Percentiles rank a stretch among this genome's conserved stretches.
phyloP scores from a whole-genome alignment of 495 filamentous ascomycete genomes.

The Saxophila tyrrhenica region DNA sequence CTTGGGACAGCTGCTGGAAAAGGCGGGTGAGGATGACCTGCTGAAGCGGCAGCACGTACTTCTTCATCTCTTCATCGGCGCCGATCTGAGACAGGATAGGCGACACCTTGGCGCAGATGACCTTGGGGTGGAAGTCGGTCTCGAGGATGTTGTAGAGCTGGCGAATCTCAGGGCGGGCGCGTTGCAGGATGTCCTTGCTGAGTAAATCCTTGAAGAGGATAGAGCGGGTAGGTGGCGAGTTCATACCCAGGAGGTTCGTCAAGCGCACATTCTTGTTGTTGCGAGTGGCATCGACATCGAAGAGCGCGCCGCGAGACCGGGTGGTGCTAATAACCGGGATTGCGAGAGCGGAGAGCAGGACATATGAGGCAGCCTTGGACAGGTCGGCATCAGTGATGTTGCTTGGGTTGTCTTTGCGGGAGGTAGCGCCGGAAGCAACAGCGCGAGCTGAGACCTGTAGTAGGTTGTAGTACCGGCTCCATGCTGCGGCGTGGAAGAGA shows the following conservation, averaged over 20 bases:
- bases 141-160: conserved; percentile 97
- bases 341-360: conserved; percentile 86
- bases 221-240: conserved; percentile 73
- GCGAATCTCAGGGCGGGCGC: conserved; percentile 83
- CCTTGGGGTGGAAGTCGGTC: conserved; percentile 96
- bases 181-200: conserved; percentile 85
- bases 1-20: conserved; percentile 97
- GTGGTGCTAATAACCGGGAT: conserved; percentile 99
- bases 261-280: conserved; percentile 98
- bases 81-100: conserved; percentile 92
- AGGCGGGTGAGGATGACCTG: conserved; percentile 96
- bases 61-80: conserved; percentile 88
- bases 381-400: conserved; percentile 73
- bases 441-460: conserved; percentile 80
- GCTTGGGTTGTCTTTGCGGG: conserved; percentile 89
- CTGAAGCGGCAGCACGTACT: conserved; percentile 86
- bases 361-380: conserved; percentile 80
- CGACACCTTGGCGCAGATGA: conserved; percentile 98
- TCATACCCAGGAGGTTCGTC: conserved; percentile 91
- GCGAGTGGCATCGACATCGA: conserved; percentile 92
- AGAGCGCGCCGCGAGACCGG: conserved; percentile 84
- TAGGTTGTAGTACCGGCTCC: conserved; percentile 93
- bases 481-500: conserved; percentile 95
- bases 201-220: conserved; percentile 90
- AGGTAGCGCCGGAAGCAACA: conserved; percentile 69